Base-by-base conservation (phyloP, 345 rosid genomes). In the Physaria fendleri region DNA sequence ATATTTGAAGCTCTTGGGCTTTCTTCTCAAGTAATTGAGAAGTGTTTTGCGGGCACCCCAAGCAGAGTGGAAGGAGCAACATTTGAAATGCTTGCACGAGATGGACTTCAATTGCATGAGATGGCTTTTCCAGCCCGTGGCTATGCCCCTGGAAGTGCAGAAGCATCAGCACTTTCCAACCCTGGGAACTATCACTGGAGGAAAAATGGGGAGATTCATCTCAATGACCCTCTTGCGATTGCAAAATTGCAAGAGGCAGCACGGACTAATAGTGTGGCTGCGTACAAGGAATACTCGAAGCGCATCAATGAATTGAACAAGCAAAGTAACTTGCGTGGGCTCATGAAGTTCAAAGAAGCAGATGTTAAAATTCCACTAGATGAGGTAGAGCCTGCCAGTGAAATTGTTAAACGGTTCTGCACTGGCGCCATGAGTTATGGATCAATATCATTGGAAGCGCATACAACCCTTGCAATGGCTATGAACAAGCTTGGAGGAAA, bases 341-440 rank as follows among this genome's bases (percentile, higher is more conserved):
- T 90, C 44, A 72, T 94, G 79, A 94, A 78, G 77, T 90, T 94
- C 67, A 94, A 84, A 74, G 93, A 79, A 42, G 59, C 71, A 22
- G 83, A 72, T 21, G 80, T 66, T 3, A 81, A 77, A 74, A 68
- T 94, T 59, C 85, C 95, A 16, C 42, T 94, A 56, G 93, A 85
- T 49, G 86, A 90, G 74, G 96, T 94, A 30, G 97, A 94, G 71
- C 85, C 95, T 16, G 96, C 97, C 14, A 85, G 97, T 68, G 99
- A 94, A 72, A 94, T 94, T 73, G 99, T 94, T 20, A 94, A 94
- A 71, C 80, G 99, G 48, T 94, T 94, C 60, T 87, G 95, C 74
- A 94, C 99, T 2, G 99, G 99, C 10, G 99, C 99, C 17, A 90
- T 94, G 99, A 94, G 99, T 71, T 94, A 94, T 74, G 99, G 99